A percentile compares a stretch with the other conserved stretches of the same genome.
phyloP scores from a whole-genome alignment of 805 yeast genomes.

The Hanseniaspora guilliermondii region DNA sequence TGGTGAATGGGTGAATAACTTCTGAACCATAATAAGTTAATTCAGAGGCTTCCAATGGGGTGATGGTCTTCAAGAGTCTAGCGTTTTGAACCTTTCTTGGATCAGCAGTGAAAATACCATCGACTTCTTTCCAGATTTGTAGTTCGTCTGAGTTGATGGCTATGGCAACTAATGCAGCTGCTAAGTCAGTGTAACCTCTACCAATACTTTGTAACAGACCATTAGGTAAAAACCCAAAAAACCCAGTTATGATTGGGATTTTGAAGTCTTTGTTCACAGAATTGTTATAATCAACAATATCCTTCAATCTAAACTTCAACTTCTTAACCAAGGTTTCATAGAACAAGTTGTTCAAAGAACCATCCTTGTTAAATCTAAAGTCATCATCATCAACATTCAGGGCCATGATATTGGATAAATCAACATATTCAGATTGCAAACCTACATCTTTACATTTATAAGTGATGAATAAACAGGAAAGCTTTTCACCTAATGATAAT shows the following conservation, averaged over 20 bases:
- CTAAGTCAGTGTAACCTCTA: conserved; percentile 92
- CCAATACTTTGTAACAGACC: conserved; percentile 89
- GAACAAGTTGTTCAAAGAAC: conserved; percentile 54
- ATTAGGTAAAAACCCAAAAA: conserved; percentile 92
- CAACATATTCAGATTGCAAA: conserved; percentile 64
- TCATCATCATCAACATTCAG: conserved; percentile 6
- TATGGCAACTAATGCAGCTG: conserved; percentile 94
- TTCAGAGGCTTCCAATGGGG: conserved; percentile 98
- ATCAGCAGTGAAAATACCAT: conserved; percentile 96
- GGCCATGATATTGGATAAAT: conserved; percentile 62
- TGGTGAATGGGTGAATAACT: conserved; percentile 96
- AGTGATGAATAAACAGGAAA: conserved; percentile 81
- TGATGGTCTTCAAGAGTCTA: conserved; percentile 68
- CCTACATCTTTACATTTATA: conserved; percentile 74
- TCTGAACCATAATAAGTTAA: conserved; percentile 95
- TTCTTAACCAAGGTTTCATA: conserved; percentile 43
- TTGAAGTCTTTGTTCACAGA: conserved; percentile 23
- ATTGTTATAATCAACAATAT: conserved; percentile 29
- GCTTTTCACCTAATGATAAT: conserved; percentile 88
- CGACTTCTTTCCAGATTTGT: conserved; percentile 98
- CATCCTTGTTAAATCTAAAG: conserved; percentile 25
- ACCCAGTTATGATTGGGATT: conserved; percentile 91
- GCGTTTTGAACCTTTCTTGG: conserved; percentile 92
- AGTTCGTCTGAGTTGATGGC: conserved; percentile 85
- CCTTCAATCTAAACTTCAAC: conserved; percentile 39